Base-by-base conservation (phyloP, 2,329 filamentous ascomycete species). In the Botryotinia convoluta region DNA sequence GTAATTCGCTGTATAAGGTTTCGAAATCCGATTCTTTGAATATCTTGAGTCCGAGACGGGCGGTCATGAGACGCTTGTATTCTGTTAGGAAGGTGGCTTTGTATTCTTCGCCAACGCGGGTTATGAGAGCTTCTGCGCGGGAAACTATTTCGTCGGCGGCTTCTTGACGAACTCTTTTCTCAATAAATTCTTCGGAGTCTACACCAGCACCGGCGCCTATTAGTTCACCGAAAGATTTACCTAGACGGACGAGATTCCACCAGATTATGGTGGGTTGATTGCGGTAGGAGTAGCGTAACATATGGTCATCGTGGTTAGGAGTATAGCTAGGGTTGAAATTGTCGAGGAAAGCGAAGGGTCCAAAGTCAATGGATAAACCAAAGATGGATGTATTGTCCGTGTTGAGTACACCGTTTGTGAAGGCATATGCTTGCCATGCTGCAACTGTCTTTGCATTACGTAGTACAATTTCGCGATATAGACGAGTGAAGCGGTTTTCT, bases 401-500 rank as follows among this genome's bases (percentile, higher is more conserved):
- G 83, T 99, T 99, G 73, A 99, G 86, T 6, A 99, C 96, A 63
- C 96, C 96, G 79, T 99, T 99, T 87, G 97, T 98, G 84, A 99
- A 99, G n/a, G 94, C 96, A 80, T 98, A 98, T 0, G 94, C 94
- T 84, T 99, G 97, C 95, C 96, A 98, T 77, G 92, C 89, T 18
- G 96, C 96, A 2, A 98, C 95, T 0, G 93, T 97, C 74, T 87
- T 86, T 1, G 96, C 96, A 80, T 98, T 99, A 45, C 93, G 89
- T 60, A 94, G 90, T 6, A 91, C 90, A 72, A 99, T 91, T 79
- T 97, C 94, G 51, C 96, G 91, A 82, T 97, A 99, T 1, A 99
- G 84, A 26, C 95, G 88, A 0, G 92, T 87, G 81, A 96, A 99
- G 45, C 95, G 89, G 81, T 99, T 99, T 80, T 98, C 92, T 74